phyloP scores from a whole-genome alignment of 2,329 filamentous ascomycete species.

The Ophiognomonia clavigignenti-juglandacearum region DNA sequence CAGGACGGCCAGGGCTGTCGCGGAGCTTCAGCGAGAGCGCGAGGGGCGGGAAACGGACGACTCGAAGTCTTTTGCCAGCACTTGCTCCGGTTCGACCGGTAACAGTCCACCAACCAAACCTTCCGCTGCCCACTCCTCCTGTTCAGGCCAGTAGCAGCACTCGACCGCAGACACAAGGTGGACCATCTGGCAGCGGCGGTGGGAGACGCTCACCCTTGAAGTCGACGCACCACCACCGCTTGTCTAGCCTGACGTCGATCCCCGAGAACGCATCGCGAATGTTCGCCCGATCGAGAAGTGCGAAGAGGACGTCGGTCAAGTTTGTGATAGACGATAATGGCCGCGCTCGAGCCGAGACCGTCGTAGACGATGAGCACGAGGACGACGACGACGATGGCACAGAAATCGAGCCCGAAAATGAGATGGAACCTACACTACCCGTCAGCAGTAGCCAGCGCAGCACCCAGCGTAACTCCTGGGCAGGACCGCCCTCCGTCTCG shows the following conservation, averaged over 20 bases:
- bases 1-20: slow-evolving; percentile 44
- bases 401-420: slow-evolving; percentile 29
- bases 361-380: slow-evolving; percentile 34
- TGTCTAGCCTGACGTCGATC: slow-evolving; percentile 52
- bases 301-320: slow-evolving; percentile 46
- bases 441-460: neutral
- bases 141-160: slow-evolving; percentile 16
- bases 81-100: slow-evolving; percentile 42
- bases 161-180: slow-evolving; percentile 30
- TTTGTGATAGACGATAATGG: slow-evolving; percentile 61
- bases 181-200: slow-evolving; percentile 32
- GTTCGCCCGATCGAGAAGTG: slow-evolving; percentile 35
- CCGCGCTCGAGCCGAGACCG: slow-evolving; percentile 51
- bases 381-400: too few species aligned
- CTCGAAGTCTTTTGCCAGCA: slow-evolving; percentile 37
- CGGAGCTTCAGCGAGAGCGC: slow-evolving; percentile 50
- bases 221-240: slow-evolving; percentile 35
- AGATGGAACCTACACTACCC: slow-evolving; percentile 27
- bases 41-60: slow-evolving; percentile 38
- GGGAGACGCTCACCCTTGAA: slow-evolving; percentile 52
- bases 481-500: neutral
- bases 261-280: slow-evolving; percentile 41
- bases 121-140: neutral
- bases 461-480: slow-evolving; percentile 3
- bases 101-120: slow-evolving; percentile 20